phyloP scores from a whole-genome alignment of 176 grass and related monocot genomes.

The Tillandsia leiboldiana region DNA sequence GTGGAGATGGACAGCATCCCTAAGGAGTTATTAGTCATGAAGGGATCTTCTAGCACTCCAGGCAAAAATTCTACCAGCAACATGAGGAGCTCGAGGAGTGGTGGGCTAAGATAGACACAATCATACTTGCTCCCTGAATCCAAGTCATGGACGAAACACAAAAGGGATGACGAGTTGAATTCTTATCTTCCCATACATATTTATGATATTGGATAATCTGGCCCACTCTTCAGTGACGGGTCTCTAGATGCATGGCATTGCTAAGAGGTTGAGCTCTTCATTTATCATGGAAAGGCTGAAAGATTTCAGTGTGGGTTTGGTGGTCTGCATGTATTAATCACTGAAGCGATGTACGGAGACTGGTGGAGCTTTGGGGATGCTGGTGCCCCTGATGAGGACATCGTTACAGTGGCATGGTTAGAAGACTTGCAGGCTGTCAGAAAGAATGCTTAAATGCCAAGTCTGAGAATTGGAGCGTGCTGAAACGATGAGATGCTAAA shows the following conservation, averaged over 20 bases:
- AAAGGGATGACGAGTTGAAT: slow-evolving; percentile 53
- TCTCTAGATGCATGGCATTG: slow-evolving; percentile 43
- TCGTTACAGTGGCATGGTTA: no score
- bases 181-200: slow-evolving; percentile 52
- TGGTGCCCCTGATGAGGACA: no score
- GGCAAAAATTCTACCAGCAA: slow-evolving; percentile 49
- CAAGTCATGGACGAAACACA: slow-evolving; percentile 45
- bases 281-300: neutral
- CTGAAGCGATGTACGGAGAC: no score
- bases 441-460: no score
- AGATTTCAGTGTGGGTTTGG: no score
- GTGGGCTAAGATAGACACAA: slow-evolving; percentile 44
- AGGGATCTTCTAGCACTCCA: slow-evolving; percentile 37
- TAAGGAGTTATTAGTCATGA: slow-evolving; percentile 61
- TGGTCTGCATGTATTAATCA: no score
- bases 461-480: no score
- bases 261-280: slow-evolving; percentile 57
- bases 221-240: slow-evolving; percentile 40
- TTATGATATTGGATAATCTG: slow-evolving; percentile 68
- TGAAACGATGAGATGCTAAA: no score
- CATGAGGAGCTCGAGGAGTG: slow-evolving; percentile 52
- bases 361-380: no score
- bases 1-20: slow-evolving; percentile 77
- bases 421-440: no score
- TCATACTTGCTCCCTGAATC: slow-evolving; percentile 52